These are phyloP conservation scores for Barnettozyma sp. DNA, from an alignment of 805 yeast genomes.

Conservation along the genomic window DNA sequence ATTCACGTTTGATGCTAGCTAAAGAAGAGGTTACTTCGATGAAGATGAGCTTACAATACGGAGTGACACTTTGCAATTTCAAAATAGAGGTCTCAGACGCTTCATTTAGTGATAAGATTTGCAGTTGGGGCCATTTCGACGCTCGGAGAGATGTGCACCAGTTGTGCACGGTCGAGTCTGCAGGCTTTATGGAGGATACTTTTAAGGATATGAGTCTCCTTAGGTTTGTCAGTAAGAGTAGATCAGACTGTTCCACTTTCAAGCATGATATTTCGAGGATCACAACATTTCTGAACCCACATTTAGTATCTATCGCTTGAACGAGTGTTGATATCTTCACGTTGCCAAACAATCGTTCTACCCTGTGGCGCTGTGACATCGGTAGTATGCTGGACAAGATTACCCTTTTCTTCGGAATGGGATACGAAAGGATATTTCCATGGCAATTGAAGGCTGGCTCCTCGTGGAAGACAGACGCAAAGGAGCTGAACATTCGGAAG, in stretches of 20 bases:
- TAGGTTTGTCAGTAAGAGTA: constrained; percentile 16
- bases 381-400: constrained; percentile 19
- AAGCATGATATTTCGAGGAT: constrained; percentile 17
- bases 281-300: constrained; percentile 14
- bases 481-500: constrained; percentile 24
- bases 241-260: constrained; percentile 13
- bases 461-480: constrained; percentile 23
- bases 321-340: constrained; percentile 14
- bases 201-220: constrained; percentile 17
- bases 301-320: constrained; percentile 10
- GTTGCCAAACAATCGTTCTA: constrained; percentile 30
- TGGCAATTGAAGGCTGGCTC: constrained; percentile 17
- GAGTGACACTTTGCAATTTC: constrained; percentile 16
- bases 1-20: constrained; percentile 13
- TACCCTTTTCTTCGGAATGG: constrained; percentile 12
- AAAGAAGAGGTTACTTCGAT: constrained; percentile 10
- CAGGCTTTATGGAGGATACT: constrained; percentile 9
- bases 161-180: constrained; percentile 17
- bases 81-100: constrained; percentile 14
- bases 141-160: constrained; percentile 22
- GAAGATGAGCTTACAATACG: constrained; percentile 13
- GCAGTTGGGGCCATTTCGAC: constrained; percentile 20
- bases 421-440: constrained; percentile 9
- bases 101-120: constrained; percentile 18
- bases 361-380: constrained; percentile 24